phyloP scores from a whole-genome alignment of 2,329 filamentous ascomycete species.

The Fusarium liriodendri region DNA sequence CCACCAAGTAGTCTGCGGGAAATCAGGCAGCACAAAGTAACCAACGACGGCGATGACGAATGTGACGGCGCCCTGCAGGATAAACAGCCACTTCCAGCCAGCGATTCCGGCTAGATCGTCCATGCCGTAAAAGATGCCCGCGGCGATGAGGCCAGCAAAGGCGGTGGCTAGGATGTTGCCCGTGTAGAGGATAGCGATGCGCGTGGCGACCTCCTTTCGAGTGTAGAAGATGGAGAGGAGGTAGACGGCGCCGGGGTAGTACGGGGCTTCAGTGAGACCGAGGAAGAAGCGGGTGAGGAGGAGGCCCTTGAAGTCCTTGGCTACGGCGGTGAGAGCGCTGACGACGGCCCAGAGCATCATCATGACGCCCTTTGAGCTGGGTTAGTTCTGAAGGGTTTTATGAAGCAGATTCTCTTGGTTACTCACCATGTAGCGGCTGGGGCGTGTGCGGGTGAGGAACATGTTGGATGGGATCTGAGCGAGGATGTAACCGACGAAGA shows the following conservation, averaged over 20 bases:
- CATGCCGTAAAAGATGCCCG: conserved; percentile 53
- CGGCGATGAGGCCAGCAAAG: conserved; percentile 58
- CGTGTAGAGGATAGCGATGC: conserved; percentile 59
- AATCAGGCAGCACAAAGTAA: conserved; percentile 49
- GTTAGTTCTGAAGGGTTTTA: not conserved
- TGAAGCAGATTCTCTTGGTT: too few relatives aligned
- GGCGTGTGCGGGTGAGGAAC: conserved; percentile 56
- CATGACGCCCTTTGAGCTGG: conserved; percentile 46
- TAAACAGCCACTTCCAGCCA: conserved; percentile 64
- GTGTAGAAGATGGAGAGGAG: conserved; percentile 67
- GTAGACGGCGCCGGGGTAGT: conserved; percentile 50
- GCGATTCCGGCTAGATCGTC: conserved; percentile 41
- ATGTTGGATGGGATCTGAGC: conserved; percentile 57
- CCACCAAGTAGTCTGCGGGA: conserved; percentile 55
- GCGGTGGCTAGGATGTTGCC: conserved; percentile 51
- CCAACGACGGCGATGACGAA: conserved; percentile 42
- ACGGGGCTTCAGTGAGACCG: conserved; percentile 55
- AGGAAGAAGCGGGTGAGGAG: conserved; percentile 59
- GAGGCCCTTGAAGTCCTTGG: conserved; percentile 61
- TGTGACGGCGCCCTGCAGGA: conserved; percentile 69
- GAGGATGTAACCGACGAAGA: conserved; percentile 59
- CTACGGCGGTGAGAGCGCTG: conserved; percentile 58
- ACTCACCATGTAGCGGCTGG: conserved; percentile 52
- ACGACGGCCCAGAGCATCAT: conserved; percentile 62
- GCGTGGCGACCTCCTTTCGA: conserved; percentile 57